Evolutionary conservation across 2,329 filamentous ascomycete species (phyloP), one percentile per base, ranked within the genome.

Genomic region (Albophoma yamanashiensis): DNA sequence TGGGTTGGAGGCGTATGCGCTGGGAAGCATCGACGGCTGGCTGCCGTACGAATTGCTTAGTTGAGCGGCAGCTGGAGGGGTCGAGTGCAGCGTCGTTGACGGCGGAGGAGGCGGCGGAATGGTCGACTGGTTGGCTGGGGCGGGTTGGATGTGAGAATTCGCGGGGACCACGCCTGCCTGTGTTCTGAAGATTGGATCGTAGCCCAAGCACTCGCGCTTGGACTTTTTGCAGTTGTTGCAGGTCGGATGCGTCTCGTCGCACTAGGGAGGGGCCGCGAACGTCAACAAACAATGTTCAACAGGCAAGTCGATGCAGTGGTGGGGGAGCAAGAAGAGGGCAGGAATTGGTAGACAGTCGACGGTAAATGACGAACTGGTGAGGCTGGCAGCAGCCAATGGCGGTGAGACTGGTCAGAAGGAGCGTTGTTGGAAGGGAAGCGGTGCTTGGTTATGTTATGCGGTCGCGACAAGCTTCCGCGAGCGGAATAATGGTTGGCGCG

Each of bases 211-310:
- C 68, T 93, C 89, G 69, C 90, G 89, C 76, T 93, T 94, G 66
- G 89, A 92, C 74, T 94, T 94, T 70, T 88, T 87, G 77, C 90
- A 94, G 71, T 94, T 91, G 76, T 91, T 87, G 80, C 94, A 99
- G 62, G 88, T 87, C 27, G 94, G 94, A 74, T 96, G 92, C 62
- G 86, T 87, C 80, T 99, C 94, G 83, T 97, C 94, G 78, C 94
- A 99, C 94, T 97, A 73, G 66, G 67, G 62, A 63, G 62, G 65
- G 59, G 60, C 66, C 62, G 65, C n/a, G 58, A 56, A 66, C 62
- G 66, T 68, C 68, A 72, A 67, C 57, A 63, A 58, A 60, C 36
- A 55, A 58, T 63, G 59, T 61, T 58, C 61, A 58, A 61, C 58
- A 60, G 61, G 64, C 59, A 50, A 59, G 27, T 22, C 50, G 31